Base-by-base conservation (phyloP, 352 stramenopile genomes). In the Pythium periplocum region DNA sequence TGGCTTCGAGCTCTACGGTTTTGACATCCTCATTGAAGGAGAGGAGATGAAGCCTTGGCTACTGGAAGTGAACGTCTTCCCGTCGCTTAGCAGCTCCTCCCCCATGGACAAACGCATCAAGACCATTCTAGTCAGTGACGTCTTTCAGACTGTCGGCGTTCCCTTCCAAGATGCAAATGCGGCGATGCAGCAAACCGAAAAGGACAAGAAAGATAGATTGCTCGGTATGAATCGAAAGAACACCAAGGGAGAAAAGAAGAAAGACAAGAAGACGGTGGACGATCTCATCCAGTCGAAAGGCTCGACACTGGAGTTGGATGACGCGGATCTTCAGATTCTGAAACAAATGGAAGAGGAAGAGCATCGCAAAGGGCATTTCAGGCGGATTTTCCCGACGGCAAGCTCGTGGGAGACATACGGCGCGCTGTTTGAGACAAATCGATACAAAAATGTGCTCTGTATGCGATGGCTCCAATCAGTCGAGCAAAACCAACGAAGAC, bases 61-160 rank as follows among this genome's bases (percentile, higher is more conserved):
- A n/a, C 68, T 97, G 4, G 89, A 97, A 53, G 87, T 97, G 30
- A 97, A 97, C 52, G 77, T 96, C 9, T 93, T 90, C 26, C 90
- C 90, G 35, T 93, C 83, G 4, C 74, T 97, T 6, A 96, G 76
- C 51, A 90, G 84, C 44, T 88, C 71, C 6, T 92, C 76, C 1
- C 76, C 79, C 3, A 84, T 96, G 68, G 87, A 97, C 63, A 92
- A 91, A 45, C 79, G 73, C 36, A 93, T 96, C 66, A 97, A 97
- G 62, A 88, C 80, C n/a, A 74, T 84, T 3, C 73, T 96, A 0
- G 60, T 97, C n/a, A 83, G 84, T 46, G 87, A 97, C 50, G 69
- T 89, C 10, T 90, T 95, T 53, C 87, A 96, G 47, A 57, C 93
- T 3, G 66, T 93, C 3, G 78, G 75, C 7, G 66, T 87, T 4